These are phyloP conservation scores for Circinella minor DNA, from an alignment of 371 early-diverging fungal genomes.

Conservation along the genomic window DNA sequence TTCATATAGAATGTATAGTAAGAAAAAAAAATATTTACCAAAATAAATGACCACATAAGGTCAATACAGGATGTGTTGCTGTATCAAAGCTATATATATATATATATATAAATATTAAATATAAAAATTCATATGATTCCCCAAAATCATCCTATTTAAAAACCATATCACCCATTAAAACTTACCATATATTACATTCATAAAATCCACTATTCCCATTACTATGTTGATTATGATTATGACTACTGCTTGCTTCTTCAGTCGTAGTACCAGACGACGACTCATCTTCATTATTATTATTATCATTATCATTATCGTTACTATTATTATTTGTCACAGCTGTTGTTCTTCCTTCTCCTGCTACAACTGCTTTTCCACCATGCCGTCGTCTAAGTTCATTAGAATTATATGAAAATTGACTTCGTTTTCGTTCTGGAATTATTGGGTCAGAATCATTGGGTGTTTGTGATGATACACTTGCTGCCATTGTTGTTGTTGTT, in stretches of 20 bases:
- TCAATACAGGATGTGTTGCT: slow-evolving; percentile 72
- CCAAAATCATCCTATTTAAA: too few species aligned
- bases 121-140: too few species aligned
- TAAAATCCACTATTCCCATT: slow-evolving; percentile 38
- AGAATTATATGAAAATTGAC: slow-evolving; percentile 13
- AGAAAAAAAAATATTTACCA: slow-evolving; percentile 41
- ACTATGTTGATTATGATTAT: slow-evolving; percentile 24
- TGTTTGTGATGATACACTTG: background rate
- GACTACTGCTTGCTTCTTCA: slow-evolving; percentile 4
- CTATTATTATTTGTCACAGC: too few species aligned
- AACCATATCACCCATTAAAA: background rate
- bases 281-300: background rate
- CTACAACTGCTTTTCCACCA: background rate
- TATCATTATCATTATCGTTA: too few species aligned
- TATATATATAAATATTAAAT: too few species aligned
- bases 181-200: slow-evolving; percentile 47
- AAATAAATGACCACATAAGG: slow-evolving; percentile 77
- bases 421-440: slow-evolving; percentile 15
- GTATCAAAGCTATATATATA: slow-evolving; percentile 63
- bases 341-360: background rate
- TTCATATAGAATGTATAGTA: background rate
- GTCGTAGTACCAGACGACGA: background rate
- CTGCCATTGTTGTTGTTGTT: background rate
- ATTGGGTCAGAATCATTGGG: background rate
- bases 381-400: slow-evolving; percentile 23